These are phyloP conservation scores for Takakia lepidozioides DNA, from an alignment of 225 moss, liverwort and hornwort species.

Conservation along the genomic window DNA sequence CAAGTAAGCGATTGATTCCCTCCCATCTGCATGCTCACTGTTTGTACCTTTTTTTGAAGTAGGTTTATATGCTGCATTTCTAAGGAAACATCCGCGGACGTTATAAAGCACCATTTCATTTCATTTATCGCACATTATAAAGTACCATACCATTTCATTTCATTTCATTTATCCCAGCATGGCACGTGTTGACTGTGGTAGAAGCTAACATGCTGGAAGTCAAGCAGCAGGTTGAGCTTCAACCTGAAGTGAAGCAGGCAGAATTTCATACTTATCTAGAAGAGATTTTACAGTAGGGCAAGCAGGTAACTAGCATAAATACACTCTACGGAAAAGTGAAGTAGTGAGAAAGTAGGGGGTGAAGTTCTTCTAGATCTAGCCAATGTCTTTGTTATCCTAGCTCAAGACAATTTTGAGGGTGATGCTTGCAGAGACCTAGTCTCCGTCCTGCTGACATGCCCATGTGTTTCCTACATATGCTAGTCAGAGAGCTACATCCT, in stretches of 20 bases:
- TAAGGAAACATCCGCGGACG: neutral
- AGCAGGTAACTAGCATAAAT: conserved; percentile 15
- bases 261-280: conserved; percentile 21
- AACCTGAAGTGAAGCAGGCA: conserved; percentile 16
- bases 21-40: neutral
- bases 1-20: neutral
- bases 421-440: neutral
- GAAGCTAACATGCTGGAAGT: conserved; percentile 7
- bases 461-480: too few relatives aligned
- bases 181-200: too few relatives aligned
- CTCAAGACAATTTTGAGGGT: neutral
- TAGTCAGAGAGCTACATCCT: too few relatives aligned
- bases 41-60: neutral
- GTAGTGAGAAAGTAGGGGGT: too few relatives aligned
- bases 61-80: neutral
- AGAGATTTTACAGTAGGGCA: conserved; percentile 21
- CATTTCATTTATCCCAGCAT: too few relatives aligned
- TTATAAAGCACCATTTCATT: conserved; percentile 11
- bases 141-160: too few relatives aligned
- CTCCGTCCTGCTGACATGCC: too few relatives aligned
- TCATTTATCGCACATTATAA: too few relatives aligned
- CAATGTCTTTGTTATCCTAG: too few relatives aligned
- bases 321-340: neutral
- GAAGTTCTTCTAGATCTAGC: too few relatives aligned
- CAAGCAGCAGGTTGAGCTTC: conserved; percentile 10